Conservation (phyloP, 2,329 filamentous ascomycete genomes). For the Exophiala dermatitidis region DNA sequence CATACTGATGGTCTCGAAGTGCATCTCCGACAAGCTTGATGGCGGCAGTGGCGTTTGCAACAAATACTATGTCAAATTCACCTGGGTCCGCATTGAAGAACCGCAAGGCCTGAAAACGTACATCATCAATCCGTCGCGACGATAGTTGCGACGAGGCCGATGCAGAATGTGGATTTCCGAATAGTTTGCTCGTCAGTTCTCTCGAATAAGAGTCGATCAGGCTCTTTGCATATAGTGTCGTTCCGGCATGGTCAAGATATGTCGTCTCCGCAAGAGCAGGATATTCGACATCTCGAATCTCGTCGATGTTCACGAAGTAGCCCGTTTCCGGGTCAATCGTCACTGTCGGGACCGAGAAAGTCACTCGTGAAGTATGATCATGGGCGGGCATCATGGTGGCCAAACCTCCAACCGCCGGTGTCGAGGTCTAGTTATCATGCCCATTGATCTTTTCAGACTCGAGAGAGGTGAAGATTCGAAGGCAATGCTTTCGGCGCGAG, state of each 20-base stretch:
- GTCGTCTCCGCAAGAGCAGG: constrained; percentile 50
- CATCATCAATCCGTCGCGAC: constrained; percentile 66
- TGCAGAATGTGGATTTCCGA: constrained; percentile 87
- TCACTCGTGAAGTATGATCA: not conserved
- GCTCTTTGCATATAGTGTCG: constrained; percentile 74
- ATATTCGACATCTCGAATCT: constrained; percentile 43
- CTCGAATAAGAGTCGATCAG: constrained; percentile 69
- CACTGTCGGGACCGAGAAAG: not conserved
- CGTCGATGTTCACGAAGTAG: constrained; percentile 42
- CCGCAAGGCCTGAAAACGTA: constrained; percentile 60
- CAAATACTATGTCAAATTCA: constrained; percentile 82
- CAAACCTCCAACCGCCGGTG: constrained; percentile 13
- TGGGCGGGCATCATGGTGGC: constrained; percentile 15
- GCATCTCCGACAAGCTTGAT: constrained; percentile 81
- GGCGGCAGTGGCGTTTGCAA: constrained; percentile 83
- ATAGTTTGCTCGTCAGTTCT: constrained; percentile 72
- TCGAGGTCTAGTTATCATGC: constrained; percentile 1
- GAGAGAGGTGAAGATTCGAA: not conserved
- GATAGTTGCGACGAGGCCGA: constrained; percentile 74
- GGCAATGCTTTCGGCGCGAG: not conserved
- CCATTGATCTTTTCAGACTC: constrained; percentile 12
- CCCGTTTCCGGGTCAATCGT: constrained; percentile 23
- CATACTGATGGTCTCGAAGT: constrained; percentile 59
- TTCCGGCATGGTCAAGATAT: constrained; percentile 94
- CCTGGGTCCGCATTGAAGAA: constrained; percentile 77